phyloP scores from a whole-genome alignment of 2,329 filamentous ascomycete species.

The Cytospora leucostoma region DNA sequence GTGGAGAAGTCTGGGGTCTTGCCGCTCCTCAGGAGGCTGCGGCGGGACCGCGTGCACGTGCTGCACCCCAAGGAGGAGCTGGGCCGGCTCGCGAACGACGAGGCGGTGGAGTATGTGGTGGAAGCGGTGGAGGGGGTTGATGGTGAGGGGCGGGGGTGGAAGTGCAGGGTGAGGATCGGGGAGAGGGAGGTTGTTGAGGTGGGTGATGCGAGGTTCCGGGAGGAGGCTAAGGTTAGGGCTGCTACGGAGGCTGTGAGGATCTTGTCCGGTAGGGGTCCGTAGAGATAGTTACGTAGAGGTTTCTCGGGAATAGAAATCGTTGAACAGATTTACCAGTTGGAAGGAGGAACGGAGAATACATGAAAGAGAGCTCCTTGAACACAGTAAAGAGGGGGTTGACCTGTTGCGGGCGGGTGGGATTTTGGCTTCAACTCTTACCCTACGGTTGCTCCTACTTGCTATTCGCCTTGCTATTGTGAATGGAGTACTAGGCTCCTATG shows the following conservation, averaged over 20 bases:
- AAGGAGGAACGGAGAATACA: too few relatives aligned
- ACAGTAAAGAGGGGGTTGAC: too few relatives aligned
- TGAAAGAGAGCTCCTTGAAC: too few relatives aligned
- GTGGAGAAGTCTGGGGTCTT: slow-evolving; percentile 67
- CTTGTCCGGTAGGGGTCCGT: neutral
- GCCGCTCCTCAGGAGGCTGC: slow-evolving; percentile 59
- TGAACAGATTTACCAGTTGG: neutral
- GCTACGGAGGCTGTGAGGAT: slow-evolving; percentile 51
- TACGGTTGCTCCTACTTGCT: too few relatives aligned
- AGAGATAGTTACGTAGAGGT: neutral
- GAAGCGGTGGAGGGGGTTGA: slow-evolving; percentile 32
- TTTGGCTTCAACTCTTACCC: too few relatives aligned
- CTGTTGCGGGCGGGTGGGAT: too few relatives aligned
- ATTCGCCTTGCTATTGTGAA: too few relatives aligned
- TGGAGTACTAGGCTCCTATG: too few relatives aligned
- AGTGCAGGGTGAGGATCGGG: slow-evolving; percentile 54
- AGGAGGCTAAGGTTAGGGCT: slow-evolving; percentile 58
- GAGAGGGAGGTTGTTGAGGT: slow-evolving; percentile 48
- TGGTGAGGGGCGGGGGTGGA: slow-evolving; percentile 32
- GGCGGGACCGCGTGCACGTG: slow-evolving; percentile 58
- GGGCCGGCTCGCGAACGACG: slow-evolving; percentile 55
- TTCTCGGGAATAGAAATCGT: neutral
- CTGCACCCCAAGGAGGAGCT: slow-evolving; percentile 69
- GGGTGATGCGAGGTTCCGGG: slow-evolving; percentile 46
- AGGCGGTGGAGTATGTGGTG: slow-evolving; percentile 57